Evolutionary conservation across 2,329 filamentous ascomycete genomes (phyloP), one percentile per base, ranked within the genome.

Genomic region (Cadophora sp.): DNA sequence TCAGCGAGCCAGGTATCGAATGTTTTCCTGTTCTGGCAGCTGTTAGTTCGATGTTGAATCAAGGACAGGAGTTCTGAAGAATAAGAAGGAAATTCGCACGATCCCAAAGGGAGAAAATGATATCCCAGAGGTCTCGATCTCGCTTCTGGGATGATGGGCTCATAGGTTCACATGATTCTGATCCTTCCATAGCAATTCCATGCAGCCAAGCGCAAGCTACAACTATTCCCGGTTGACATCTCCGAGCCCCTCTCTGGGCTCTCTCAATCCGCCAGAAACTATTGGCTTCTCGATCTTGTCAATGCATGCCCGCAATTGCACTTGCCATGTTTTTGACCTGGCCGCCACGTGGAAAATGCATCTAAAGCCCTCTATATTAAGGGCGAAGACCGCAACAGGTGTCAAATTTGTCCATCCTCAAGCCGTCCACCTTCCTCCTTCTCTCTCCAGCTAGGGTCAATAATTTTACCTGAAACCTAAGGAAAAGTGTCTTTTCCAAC

Each of bases 201-300:
- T 58, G 53, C 53, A 58, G 53, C 53, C 53, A 58, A 58, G 53
- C 19, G 22, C 29, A 58, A 43, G 14, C 27, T 22, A 31, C 53
- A 58, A 11, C 29, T 31, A 19, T 37, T 31, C 53, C 8, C 16
- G 34, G 12, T 58, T 58, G 7, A 29, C 53, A 31, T 58, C 53
- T 58, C 53, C 53, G 29, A 58, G 29, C 27, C 50, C 24, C 24
- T 27, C 50, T 43, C 40, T 16, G 14, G 40, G 12, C 26, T 53
- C 27, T 27, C 8, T 8, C 19, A 37, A n/a, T 34, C 51, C 24
- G 29, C 27, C 5, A 58, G 29, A 31, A 58, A 37, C 29, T 37
- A 58, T 58, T 58, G 51, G 29, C 29, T 4, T 14, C 14, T 34
- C 14, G 34, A 31, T 6, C 51, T 5, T 31, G 51, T 27, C 5